These are phyloP conservation scores for Aspergillus glaucus DNA, from an alignment of 2,329 filamentous ascomycete genomes.

Conservation along the genomic window DNA sequence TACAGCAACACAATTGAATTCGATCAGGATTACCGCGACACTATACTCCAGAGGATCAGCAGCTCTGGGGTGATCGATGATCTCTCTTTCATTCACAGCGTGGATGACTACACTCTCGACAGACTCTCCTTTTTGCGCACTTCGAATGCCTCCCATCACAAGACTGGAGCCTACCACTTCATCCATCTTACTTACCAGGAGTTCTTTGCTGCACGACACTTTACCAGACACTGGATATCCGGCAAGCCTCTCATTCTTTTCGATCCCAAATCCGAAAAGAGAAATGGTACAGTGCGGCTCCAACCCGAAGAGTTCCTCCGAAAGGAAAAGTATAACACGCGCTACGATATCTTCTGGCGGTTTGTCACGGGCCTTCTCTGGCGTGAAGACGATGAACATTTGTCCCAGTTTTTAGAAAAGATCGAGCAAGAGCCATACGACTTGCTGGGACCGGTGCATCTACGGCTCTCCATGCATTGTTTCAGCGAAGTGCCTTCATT, in stretches of 20 bases:
- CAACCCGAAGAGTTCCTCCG: conserved; percentile 21
- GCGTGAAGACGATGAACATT: conserved; percentile 4
- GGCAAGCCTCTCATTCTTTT: conserved; percentile 7
- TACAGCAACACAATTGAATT: conserved; percentile 31
- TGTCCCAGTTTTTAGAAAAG: conserved; percentile 21
- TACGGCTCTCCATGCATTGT: conserved; percentile 36
- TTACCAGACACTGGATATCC: conserved; percentile 25
- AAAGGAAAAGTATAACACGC: conserved; percentile 33
- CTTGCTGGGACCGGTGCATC: conserved; percentile 32
- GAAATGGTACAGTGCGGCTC: background rate
- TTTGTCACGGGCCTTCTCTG: conserved; percentile 38
- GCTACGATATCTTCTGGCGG: conserved; percentile 39
- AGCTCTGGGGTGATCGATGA: background rate
- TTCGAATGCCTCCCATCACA: conserved; percentile 17
- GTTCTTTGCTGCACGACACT: conserved; percentile 34
- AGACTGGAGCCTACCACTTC: conserved; percentile 33
- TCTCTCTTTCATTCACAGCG: background rate
- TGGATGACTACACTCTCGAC: conserved; percentile 4
- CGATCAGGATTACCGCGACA: conserved; percentile 12
- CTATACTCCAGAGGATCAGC: conserved; percentile 13
- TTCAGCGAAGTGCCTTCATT: conserved; percentile 22
- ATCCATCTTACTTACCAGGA: conserved; percentile 26
- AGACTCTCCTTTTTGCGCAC: conserved; percentile 34
- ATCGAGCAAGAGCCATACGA: conserved; percentile 31
- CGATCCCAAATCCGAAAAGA: background rate